phyloP scores from a whole-genome alignment of 2,329 filamentous ascomycete species.

The Pseudogymnoascus sp. region DNA sequence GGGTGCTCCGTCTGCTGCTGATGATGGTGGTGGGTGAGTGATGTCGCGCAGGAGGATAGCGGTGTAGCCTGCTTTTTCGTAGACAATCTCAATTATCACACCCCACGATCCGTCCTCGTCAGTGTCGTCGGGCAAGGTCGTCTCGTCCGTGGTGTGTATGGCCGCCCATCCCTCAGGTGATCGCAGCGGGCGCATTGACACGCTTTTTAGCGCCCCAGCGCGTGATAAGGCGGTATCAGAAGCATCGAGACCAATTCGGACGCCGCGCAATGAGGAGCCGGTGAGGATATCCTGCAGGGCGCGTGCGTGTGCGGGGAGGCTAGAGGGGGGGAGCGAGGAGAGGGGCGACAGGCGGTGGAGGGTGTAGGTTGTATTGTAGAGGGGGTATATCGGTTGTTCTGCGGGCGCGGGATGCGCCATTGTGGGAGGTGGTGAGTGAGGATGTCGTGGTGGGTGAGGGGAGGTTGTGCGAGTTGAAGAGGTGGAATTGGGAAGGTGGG shows the following conservation, averaged over 20 bases:
- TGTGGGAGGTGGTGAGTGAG: not conserved
- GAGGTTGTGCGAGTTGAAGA: not conserved
- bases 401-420: not conserved
- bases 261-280: constrained; percentile 38
- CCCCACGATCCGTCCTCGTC: constrained; percentile 16
- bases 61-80: constrained; percentile 26
- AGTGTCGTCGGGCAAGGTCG: constrained; percentile 4
- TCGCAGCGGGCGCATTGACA: constrained; percentile 35
- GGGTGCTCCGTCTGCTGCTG: constrained; percentile 24
- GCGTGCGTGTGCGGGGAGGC: constrained; percentile 32
- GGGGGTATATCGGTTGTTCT: constrained; percentile 28
- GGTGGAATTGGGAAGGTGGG: not conserved
- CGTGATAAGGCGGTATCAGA: constrained; percentile 29
- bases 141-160: constrained; percentile 14
- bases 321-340: constrained; percentile 31
- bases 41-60: constrained; percentile 22
- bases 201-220: constrained; percentile 35
- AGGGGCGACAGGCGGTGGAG: constrained; percentile 40
- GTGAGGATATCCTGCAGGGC: constrained; percentile 37
- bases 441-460: not conserved
- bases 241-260: constrained; percentile 34
- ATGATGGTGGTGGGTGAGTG: not conserved
- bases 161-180: constrained; percentile 31
- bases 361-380: constrained; percentile 38
- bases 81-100: constrained; percentile 22